Conservation (phyloP, 2,329 filamentous ascomycete genomes). For the Trichoderma lentiforme region DNA sequence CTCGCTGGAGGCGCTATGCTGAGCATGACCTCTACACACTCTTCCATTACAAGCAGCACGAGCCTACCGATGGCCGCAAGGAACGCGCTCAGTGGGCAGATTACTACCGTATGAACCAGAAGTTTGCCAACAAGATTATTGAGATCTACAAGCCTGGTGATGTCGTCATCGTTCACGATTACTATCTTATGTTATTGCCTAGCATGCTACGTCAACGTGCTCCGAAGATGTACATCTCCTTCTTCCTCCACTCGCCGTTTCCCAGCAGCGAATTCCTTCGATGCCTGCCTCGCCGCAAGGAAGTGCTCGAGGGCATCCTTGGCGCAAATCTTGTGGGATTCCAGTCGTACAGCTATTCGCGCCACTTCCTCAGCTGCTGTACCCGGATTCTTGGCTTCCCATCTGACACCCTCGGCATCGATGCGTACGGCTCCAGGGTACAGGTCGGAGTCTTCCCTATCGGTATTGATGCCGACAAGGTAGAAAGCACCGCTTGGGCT, state of each 20-base stretch:
- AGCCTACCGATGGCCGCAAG: conserved; percentile 78
- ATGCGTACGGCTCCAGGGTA: conserved; percentile 84
- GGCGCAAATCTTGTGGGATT: conserved; percentile 93
- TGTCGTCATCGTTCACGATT: conserved; percentile 89
- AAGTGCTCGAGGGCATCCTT: conserved; percentile 83
- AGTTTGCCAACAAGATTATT: conserved; percentile 85
- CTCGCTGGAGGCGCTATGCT: conserved; percentile 83
- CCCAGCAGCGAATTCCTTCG: conserved; percentile 94
- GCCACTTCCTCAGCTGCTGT: conserved; percentile 92
- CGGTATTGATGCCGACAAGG: conserved; percentile 82
- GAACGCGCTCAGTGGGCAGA: conserved; percentile 86
- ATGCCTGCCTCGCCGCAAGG: conserved; percentile 82
- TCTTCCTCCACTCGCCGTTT: conserved; percentile 92
- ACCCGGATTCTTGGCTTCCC: conserved; percentile 88
- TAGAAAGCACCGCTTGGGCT: conserved; percentile 71
- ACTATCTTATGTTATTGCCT: conserved; percentile 85
- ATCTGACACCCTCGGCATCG: conserved; percentile 78
- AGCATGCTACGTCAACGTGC: conserved; percentile 82
- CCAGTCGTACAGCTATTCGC: conserved; percentile 91
- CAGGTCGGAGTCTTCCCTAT: conserved; percentile 93
- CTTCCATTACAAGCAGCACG: conserved; percentile 94
- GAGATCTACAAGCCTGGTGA: conserved; percentile 90
- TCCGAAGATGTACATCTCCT: conserved; percentile 88
- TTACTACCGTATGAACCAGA: conserved; percentile 88
- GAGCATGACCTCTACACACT: conserved; percentile 90